Base-by-base conservation (phyloP, 2,329 filamentous ascomycete genomes). In the Ampelomyces quisqualis region DNA sequence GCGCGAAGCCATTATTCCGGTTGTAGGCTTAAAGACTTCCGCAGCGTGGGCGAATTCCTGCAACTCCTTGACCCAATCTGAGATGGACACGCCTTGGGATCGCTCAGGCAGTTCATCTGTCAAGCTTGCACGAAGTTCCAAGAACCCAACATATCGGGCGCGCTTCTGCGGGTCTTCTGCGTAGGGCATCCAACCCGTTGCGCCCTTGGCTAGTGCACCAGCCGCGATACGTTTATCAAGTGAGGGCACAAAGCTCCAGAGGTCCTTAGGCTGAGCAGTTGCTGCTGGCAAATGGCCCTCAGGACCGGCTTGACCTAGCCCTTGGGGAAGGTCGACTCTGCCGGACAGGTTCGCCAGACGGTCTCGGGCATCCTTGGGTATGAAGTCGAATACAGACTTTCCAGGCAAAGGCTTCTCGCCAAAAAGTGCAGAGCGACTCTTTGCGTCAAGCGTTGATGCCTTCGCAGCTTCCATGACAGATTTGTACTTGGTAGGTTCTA, bases 361-460 rank as follows among this genome's bases (percentile, higher is more conserved):
- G 36, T 91, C 85, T 47, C 93, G 82, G 3, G 87, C 82, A 22
- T 86, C 79, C 0, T 88, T 77, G 0, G 87, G 87, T 51, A 98
- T 78, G 67, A 87, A 98, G 69, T 97, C 90, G 65, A 97, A 98
- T 2, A 98, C 84, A 0, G 93, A 97, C 71, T 97, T 96, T 1
- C 89, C 88, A 0, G 90, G 90, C 0, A 97, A 73, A 23, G 81
- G 79, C 26, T 80, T 76, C 70, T 96, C 91, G 23, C 90, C 90
- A 1, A 97, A 76, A 1, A 95, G 75, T 3, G 82, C 82, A 9
- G 90, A 90, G 47, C 93, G 82, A 28, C 85, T 76, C 59, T 81
- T 84, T 1, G 88, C 84, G 62, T 95, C 82, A 7, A 95, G 76
- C 1, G 76, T 81, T 0, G 88, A 93, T 2, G 80, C 74, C 66